Evolutionary conservation across 179 eudicot species (phyloP), one percentile per base, ranked within the genome.

Genomic region (Heliamphora pulchella): DNA sequence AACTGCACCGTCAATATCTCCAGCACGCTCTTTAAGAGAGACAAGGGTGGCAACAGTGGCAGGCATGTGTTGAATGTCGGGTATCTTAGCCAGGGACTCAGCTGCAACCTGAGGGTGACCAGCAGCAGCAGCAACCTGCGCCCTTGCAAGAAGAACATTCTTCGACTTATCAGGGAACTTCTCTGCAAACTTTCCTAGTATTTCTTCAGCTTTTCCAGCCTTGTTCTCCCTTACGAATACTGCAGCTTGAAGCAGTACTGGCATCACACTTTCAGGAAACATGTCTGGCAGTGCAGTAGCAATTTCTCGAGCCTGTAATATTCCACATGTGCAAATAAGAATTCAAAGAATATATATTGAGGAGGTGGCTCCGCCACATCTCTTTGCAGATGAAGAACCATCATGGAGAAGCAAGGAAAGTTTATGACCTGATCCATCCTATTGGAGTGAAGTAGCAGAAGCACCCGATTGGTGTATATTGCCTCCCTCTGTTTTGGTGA

Each of bases 31-130:
- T 84, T 90, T 94, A 7, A 93, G 94, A 50, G 96, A 78, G 8
- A 90, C 90, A 1, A 94, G 81, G 81, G 96, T 93, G 82, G 98
- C 97, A 74, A 93, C 94, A 54, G 96, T 94, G 63, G 91, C 97
- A 18, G 98, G 98, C 92, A 85, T 87, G 86, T 94, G 96, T 84
- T 92, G 96, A 58, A 94, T 94, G 81, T 94, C 92, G 1, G 91
- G 84, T 78, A 94, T 86, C 77, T 82, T 91, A 22, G 87, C 84
- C 15, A 94, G 84, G 64, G 98, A 94, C 17, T 91, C 94, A 1
- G 97, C 92, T 2, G 98, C 97, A 71, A 91, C 85, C 83, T 90
- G 96, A 75, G 84, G 88, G 84, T 93, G 98, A 79, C 96, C 95
- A 20, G 94, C 90, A 46, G 91, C 85, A 70, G 98, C 97, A 75